phyloP scores from a whole-genome alignment of 352 stramenopile genomes.

The Phytophthora europaea region DNA sequence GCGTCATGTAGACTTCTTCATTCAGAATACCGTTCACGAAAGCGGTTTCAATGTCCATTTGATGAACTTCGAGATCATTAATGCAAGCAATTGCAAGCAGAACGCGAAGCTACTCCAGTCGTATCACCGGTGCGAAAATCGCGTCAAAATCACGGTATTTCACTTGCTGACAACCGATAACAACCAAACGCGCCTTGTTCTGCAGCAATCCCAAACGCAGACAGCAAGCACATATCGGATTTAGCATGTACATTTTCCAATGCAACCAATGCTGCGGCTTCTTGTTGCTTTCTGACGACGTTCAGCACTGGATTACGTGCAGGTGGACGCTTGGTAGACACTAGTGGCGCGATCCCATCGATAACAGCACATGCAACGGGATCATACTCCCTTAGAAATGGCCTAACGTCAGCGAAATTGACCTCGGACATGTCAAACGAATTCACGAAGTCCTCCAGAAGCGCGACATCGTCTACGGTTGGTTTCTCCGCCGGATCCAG shows the following conservation, averaged over 20 bases:
- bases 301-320: background rate
- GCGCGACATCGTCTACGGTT: background rate
- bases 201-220: background rate
- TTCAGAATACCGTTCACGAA: constrained; percentile 31
- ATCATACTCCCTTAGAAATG: background rate
- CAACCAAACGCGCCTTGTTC: constrained; percentile 5
- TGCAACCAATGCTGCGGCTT: constrained; percentile 6
- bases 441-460: constrained; percentile 11
- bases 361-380: constrained; percentile 3
- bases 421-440: constrained; percentile 16
- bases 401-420: background rate
- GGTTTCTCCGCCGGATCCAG: background rate
- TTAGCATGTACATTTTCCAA: constrained; percentile 5
- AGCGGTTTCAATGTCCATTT: constrained; percentile 41
- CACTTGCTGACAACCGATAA: background rate
- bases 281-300: constrained; percentile 3
- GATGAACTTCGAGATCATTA: constrained; percentile 22
- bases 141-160: background rate
- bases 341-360: constrained; percentile 10
- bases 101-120: constrained; percentile 9
- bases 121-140: constrained; percentile 11
- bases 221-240: background rate
- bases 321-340: constrained; percentile 2
- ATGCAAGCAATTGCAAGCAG: constrained; percentile 6
- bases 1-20: constrained; percentile 35